Evolutionary conservation across 371 early-diverging fungal species (phyloP).

Genomic region (Batkoa obscura): DNA sequence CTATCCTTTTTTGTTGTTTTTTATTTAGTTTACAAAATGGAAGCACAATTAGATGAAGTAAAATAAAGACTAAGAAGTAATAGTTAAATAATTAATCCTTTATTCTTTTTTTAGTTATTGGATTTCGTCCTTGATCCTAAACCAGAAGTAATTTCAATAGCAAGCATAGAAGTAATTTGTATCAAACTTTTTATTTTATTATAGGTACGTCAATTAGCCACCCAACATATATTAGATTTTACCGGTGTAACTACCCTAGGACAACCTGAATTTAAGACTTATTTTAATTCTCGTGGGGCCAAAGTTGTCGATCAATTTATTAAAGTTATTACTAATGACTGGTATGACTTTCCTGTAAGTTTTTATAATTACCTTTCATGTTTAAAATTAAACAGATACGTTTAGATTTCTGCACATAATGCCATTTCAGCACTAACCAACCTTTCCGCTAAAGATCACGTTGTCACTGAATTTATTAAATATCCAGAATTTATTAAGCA

Average conservation of each 20-base stretch:
- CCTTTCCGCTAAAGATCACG: constrained; percentile 24
- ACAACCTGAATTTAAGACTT: background rate
- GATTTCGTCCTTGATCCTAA: constrained; percentile 40
- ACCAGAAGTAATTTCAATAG: constrained; percentile 27
- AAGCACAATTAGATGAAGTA: constrained; percentile 19
- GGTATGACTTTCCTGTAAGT: background rate
- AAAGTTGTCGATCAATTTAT: background rate
- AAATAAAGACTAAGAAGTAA: background rate
- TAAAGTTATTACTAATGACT: background rate
- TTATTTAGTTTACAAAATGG: too few relatives aligned
- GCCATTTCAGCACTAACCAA: constrained; percentile 67
- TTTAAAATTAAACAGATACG: background rate
- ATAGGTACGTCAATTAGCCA: constrained; percentile 57
- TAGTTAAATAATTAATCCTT: background rate
- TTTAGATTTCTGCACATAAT: constrained; percentile 60
- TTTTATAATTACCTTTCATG: background rate
- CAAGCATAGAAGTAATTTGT: background rate
- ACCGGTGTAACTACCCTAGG: constrained; percentile 20
- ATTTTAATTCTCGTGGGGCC: background rate
- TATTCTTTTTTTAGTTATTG: constrained; percentile 19
- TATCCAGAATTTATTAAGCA: background rate
- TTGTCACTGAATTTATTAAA: background rate
- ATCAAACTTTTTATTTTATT: background rate
- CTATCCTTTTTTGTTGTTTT: too few relatives aligned
- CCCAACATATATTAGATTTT: constrained; percentile 57